These are phyloP conservation scores for Boletus barrowsii DNA, from an alignment of 768 basidiomycete species.

Conservation along the genomic window DNA sequence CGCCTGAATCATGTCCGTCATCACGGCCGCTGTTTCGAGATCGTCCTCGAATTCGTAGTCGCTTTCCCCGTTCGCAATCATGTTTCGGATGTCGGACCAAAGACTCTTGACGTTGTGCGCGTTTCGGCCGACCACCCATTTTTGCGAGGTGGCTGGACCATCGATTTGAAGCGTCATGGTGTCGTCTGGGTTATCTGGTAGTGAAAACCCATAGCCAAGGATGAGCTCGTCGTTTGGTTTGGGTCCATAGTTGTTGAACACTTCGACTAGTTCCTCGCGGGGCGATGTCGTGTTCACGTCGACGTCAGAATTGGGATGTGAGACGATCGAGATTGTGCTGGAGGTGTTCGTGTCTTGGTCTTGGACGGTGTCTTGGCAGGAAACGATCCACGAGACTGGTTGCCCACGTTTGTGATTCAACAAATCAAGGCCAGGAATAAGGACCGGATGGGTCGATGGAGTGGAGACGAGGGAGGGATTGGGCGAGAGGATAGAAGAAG, in stretches of 20 bases:
- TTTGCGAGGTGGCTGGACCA: slow-evolving; percentile 37
- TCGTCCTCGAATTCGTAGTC: slow-evolving; percentile 52
- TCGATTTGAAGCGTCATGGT: slow-evolving; percentile 79
- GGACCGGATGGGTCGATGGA: slow-evolving; percentile 62
- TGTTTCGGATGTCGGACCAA: slow-evolving; percentile 52
- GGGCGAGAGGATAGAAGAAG: slow-evolving; percentile 72
- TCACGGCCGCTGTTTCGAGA: slow-evolving; percentile 60
- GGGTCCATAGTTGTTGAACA: slow-evolving; percentile 90
- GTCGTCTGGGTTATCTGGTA: slow-evolving; percentile 80
- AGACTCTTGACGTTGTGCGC: slow-evolving; percentile 54
- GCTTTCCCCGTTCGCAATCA: slow-evolving; percentile 24
- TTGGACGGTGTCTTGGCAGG: slow-evolving; percentile 29
- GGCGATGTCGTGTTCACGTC: slow-evolving; percentile 20
- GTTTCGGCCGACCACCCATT: slow-evolving; percentile 63
- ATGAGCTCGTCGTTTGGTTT: slow-evolving; percentile 90
- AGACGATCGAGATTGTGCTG: slow-evolving; percentile 58
- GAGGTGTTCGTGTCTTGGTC: neutral
- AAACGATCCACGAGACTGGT: slow-evolving; percentile 79
- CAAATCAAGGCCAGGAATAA: slow-evolving; percentile 84
- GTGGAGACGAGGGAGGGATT: slow-evolving; percentile 49
- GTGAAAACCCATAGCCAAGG: slow-evolving; percentile 87
- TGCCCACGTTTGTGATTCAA: slow-evolving; percentile 82
- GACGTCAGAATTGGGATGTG: slow-evolving; percentile 40
- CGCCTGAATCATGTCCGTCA: slow-evolving; percentile 64
- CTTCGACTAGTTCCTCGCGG: slow-evolving; percentile 33